Evolutionary conservation across 495 filamentous ascomycete genomes (phyloP).

Genomic region (Niebla homalea): DNA sequence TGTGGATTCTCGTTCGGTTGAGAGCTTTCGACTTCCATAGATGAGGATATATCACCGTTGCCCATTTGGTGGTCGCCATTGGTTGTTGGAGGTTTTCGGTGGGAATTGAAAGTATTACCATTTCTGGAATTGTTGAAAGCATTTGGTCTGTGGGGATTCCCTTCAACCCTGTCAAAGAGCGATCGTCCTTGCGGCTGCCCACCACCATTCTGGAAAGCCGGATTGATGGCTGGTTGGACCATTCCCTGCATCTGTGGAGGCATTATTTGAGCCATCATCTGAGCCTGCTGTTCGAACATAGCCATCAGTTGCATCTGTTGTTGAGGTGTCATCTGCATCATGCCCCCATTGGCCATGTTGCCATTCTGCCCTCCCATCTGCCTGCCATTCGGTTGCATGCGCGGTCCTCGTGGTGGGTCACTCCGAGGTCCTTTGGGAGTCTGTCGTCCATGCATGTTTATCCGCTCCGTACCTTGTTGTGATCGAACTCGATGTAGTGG

Average conservation of each 20-base stretch:
- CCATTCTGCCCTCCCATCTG: slow-evolving; percentile 36
- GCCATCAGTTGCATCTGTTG: slow-evolving; percentile 70
- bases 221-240: slow-evolving; percentile 37
- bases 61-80: slow-evolving; percentile 14
- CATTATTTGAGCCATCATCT: slow-evolving; percentile 58
- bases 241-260: slow-evolving; percentile 33
- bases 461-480: slow-evolving; percentile 57
- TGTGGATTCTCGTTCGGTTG: slow-evolving; percentile 13
- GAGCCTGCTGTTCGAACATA: slow-evolving; percentile 80
- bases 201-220: slow-evolving; percentile 35
- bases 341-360: slow-evolving; percentile 22
- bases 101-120: slow-evolving; percentile 14
- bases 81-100: slow-evolving; percentile 11
- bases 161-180: slow-evolving; percentile 65
- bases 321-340: slow-evolving; percentile 48
- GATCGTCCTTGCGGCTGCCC: slow-evolving; percentile 44
- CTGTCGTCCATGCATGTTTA: slow-evolving; percentile 59
- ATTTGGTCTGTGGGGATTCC: slow-evolving; percentile 29
- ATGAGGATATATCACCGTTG: slow-evolving; percentile 33
- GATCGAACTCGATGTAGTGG: slow-evolving; percentile 70
- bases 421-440: slow-evolving; percentile 59
- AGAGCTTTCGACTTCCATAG: slow-evolving; percentile 34
- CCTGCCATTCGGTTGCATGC: slow-evolving; percentile 34
- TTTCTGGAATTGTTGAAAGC: slow-evolving; percentile 21
- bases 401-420: slow-evolving; percentile 25